phyloP scores from a whole-genome alignment of 2,329 filamentous ascomycete species.

The Aspergillus pseudonomiae region DNA sequence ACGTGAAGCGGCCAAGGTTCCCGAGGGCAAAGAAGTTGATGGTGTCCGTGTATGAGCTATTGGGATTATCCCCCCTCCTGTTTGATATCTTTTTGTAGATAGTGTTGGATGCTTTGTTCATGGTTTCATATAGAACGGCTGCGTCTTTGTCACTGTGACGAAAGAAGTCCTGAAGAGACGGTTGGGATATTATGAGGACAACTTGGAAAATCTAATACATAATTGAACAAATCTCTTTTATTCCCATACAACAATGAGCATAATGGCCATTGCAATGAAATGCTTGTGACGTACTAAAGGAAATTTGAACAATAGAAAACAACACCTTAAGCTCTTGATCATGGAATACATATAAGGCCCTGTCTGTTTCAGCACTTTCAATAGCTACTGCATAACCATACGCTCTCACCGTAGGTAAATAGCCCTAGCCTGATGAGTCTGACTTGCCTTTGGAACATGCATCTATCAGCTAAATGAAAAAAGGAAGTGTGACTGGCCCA shows the following conservation, averaged over 20 bases:
- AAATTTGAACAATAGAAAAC: not conserved
- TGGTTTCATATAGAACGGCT: not conserved
- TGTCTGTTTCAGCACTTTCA: too few relatives aligned
- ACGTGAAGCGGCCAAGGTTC: conserved; percentile 37
- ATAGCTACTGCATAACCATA: not conserved
- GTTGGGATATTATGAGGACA: not conserved
- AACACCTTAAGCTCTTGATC: not conserved
- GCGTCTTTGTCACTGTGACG: not conserved
- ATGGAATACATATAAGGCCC: not conserved
- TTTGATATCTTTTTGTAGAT: conserved; percentile 2
- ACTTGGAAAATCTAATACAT: not conserved
- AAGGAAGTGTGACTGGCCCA: not conserved
- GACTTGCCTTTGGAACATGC: not conserved
- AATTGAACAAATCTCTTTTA: not conserved
- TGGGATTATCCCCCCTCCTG: not conserved
- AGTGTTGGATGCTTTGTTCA: not conserved
- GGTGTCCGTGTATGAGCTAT: conserved; percentile 27
- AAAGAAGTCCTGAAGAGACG: not conserved
- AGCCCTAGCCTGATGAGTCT: not conserved
- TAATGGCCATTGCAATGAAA: not conserved
- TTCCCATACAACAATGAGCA: not conserved
- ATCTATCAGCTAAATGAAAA: not conserved
- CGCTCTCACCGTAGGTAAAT: not conserved
- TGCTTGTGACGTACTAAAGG: not conserved
- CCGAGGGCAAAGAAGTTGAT: conserved; percentile 35